These are phyloP conservation scores for Mycena sp. DNA, from an alignment of 1,284 basidiomycete genomes.

Conservation along the genomic window DNA sequence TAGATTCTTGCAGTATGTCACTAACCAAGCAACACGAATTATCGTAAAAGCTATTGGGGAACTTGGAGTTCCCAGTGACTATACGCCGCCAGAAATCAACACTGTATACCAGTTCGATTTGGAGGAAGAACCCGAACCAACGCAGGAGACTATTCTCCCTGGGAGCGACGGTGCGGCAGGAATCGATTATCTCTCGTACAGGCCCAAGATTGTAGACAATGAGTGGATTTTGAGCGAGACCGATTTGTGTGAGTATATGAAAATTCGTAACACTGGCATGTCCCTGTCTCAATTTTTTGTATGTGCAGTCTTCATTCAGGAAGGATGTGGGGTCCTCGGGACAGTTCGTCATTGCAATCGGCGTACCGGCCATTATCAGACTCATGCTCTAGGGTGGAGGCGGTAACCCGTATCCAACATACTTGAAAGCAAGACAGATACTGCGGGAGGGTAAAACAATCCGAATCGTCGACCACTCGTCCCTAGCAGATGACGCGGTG, in stretches of 20 bases:
- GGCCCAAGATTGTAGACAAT: conserved; percentile 45
- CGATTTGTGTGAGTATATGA: conserved; percentile 45
- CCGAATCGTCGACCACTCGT: conserved; percentile 50
- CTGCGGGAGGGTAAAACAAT: conserved; percentile 55
- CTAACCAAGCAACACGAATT: conserved; percentile 61
- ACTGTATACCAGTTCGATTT: neutral
- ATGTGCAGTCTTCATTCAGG: conserved; percentile 56
- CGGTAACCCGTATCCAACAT: conserved; percentile 59
- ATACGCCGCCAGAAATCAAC: conserved; percentile 19
- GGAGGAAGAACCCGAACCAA: conserved; percentile 21
- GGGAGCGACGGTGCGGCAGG: conserved; percentile 33
- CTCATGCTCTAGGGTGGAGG: conserved; percentile 50
- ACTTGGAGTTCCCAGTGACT: conserved; percentile 34
- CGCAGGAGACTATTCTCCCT: conserved; percentile 20
- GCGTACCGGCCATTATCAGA: too few species aligned
- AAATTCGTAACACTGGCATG: neutral
- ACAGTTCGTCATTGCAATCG: conserved; percentile 37
- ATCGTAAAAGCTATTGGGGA: conserved; percentile 62
- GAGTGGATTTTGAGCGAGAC: conserved; percentile 52
- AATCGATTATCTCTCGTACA: conserved; percentile 45
- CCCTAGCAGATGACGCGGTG: conserved; percentile 45
- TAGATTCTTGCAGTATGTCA: conserved; percentile 53
- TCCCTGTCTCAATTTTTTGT: neutral
- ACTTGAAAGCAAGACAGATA: conserved; percentile 56
- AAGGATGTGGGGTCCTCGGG: conserved; percentile 60